A percentile compares a stretch with the other conserved stretches of the same genome.
phyloP scores from a whole-genome alignment of 2,329 filamentous ascomycete species.

The Colletotrichum kahawae region DNA sequence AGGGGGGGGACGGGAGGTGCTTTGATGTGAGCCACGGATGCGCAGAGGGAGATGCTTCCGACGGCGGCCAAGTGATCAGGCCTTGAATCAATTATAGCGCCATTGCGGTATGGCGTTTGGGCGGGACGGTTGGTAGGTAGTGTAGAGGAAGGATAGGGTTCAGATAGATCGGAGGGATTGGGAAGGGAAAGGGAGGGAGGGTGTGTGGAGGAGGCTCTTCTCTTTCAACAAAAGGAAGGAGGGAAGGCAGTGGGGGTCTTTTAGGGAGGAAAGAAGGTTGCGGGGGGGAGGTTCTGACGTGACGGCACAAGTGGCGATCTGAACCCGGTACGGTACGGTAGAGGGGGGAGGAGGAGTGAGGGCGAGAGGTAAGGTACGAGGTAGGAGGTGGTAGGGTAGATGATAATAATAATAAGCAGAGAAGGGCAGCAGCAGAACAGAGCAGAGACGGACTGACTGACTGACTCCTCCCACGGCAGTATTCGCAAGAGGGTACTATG shows the following conservation, averaged over 20 bases:
- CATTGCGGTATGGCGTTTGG: slow-evolving; percentile 5
- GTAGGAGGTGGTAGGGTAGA: neutral
- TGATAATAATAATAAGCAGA: neutral
- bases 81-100: slow-evolving; percentile 15
- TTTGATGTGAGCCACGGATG: slow-evolving; percentile 1
- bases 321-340: slow-evolving; percentile 7
- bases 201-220: slow-evolving; percentile 19
- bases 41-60: slow-evolving; percentile 14
- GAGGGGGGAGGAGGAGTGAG: neutral
- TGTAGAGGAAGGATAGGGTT: slow-evolving; percentile 8
- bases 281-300: slow-evolving; percentile 19
- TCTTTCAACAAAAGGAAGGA: neutral
- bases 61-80: slow-evolving; percentile 20
- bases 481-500: neutral
- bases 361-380: neutral
- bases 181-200: slow-evolving; percentile 15
- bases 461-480: neutral
- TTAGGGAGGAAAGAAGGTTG: slow-evolving; percentile 22
- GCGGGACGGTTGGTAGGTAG: neutral
- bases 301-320: slow-evolving; percentile 22
- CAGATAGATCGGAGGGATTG: slow-evolving; percentile 11
- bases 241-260: slow-evolving; percentile 18
- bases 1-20: neutral
- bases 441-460: neutral
- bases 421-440: neutral